A percentile compares a stretch with the other conserved stretches of the same genome.
Conservation (phyloP, 805 yeast species). For the Sugiyamaella mastotermitis region DNA sequence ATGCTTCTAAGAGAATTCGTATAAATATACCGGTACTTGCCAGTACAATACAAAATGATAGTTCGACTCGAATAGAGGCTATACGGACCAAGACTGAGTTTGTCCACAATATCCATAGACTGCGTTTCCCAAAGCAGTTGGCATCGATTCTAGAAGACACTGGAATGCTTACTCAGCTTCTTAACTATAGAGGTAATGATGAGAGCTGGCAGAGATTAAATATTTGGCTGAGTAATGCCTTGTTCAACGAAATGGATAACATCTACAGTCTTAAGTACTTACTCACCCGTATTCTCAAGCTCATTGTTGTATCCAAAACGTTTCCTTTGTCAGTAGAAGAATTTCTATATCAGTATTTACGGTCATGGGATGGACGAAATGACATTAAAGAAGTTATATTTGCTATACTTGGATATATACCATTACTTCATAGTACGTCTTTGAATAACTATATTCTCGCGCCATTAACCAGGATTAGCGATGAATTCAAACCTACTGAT, state of each 20-base stretch:
- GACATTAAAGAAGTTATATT: constrained; percentile 3
- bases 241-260: constrained; percentile 5
- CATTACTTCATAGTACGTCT: constrained; percentile 7
- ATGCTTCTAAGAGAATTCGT: neutral
- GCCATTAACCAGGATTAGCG: constrained; percentile 6
- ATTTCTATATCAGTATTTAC: constrained; percentile 8
- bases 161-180: constrained; percentile 11
- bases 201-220: constrained; percentile 16
- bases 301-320: constrained; percentile 11
- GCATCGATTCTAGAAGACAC: constrained; percentile 15
- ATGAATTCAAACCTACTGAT: no score
- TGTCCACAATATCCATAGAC: constrained; percentile 11
- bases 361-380: constrained; percentile 11
- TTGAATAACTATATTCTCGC: constrained; percentile 5
- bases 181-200: constrained; percentile 15
- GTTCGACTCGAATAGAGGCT: constrained; percentile 4
- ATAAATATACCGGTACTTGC: neutral
- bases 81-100: no score
- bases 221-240: constrained; percentile 12
- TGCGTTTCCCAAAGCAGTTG: constrained; percentile 19
- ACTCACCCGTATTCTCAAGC: constrained; percentile 5
- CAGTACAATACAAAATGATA: constrained; percentile 8
- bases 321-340: constrained; percentile 17
- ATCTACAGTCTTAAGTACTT: constrained; percentile 3
- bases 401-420: constrained; percentile 10